Evolutionary conservation across 2,329 filamentous ascomycete genomes (phyloP).

Genomic region (Colletotrichum brevisporum): DNA sequence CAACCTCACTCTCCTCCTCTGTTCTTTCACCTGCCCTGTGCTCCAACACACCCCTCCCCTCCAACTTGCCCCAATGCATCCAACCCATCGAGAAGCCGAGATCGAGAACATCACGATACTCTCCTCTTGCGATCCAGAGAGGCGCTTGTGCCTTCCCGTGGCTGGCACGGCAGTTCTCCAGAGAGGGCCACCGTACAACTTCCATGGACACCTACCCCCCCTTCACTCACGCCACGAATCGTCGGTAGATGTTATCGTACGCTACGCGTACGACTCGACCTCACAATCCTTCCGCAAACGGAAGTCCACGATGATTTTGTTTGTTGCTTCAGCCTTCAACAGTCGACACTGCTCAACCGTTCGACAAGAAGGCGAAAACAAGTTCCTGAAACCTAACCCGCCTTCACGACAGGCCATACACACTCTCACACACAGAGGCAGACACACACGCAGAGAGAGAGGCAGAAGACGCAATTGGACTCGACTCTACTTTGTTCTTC

Average conservation of each 20-base stretch:
- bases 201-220: neutral
- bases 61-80: neutral
- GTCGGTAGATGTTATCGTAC: conserved; percentile 4
- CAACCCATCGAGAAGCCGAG: neutral
- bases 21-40: neutral
- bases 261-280: neutral
- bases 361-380: neutral
- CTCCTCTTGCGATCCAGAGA: neutral
- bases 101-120: conserved; percentile 3
- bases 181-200: neutral
- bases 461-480: neutral
- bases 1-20: neutral
- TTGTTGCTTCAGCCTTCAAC: too few relatives aligned
- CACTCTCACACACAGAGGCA: too few relatives aligned
- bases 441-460: neutral
- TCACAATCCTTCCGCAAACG: neutral
- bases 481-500: too few relatives aligned
- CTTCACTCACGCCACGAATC: too few relatives aligned
- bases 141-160: neutral
- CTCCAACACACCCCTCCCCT: neutral
- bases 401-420: neutral
- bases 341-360: neutral
- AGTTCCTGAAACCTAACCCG: neutral
- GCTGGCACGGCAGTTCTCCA: conserved; percentile 1
- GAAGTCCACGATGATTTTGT: neutral